phyloP scores from a whole-genome alignment of 1,139 yeast genomes.

The Pneumocystis canis region DNA sequence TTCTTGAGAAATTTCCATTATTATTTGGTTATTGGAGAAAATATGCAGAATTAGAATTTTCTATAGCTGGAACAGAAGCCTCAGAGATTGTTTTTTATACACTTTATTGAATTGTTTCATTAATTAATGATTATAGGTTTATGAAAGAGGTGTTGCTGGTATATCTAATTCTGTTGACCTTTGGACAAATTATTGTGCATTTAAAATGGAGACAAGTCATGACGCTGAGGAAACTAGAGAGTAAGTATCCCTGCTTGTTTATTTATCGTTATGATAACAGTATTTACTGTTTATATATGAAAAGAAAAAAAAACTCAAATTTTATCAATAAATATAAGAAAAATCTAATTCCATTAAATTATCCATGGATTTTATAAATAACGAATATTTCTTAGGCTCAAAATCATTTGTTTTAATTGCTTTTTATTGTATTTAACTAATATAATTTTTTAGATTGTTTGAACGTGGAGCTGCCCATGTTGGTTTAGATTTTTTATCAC shows the following conservation, averaged over 20 bases:
- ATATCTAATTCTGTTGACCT: slow-evolving; percentile 43
- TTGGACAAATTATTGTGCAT: slow-evolving; percentile 58
- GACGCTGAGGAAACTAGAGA: slow-evolving; percentile 20
- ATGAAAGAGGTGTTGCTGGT: slow-evolving; percentile 38
- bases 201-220: slow-evolving; percentile 35
- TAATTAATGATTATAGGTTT: slow-evolving; percentile 27
- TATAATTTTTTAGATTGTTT: slow-evolving; percentile 29
- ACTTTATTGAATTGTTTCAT: background rate
- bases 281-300: background rate
- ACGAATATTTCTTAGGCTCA: background rate
- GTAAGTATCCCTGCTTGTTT: slow-evolving; percentile 10
- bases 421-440: background rate
- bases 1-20: slow-evolving; percentile 51
- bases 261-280: background rate
- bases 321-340: background rate
- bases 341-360: background rate
- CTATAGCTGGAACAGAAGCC: slow-evolving; percentile 38
- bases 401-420: background rate
- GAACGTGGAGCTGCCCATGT: slow-evolving; percentile 47
- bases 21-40: slow-evolving; percentile 69
- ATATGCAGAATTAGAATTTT: slow-evolving; percentile 54
- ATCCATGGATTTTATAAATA: background rate
- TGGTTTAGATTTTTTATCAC: slow-evolving; percentile 62
- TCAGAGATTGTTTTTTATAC: slow-evolving; percentile 27
- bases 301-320: background rate